Percentiles rank a stretch among this genome's conserved stretches.
Conservation (phyloP, 106 monocot genomes). For the Dendrobium officinale region DNA sequence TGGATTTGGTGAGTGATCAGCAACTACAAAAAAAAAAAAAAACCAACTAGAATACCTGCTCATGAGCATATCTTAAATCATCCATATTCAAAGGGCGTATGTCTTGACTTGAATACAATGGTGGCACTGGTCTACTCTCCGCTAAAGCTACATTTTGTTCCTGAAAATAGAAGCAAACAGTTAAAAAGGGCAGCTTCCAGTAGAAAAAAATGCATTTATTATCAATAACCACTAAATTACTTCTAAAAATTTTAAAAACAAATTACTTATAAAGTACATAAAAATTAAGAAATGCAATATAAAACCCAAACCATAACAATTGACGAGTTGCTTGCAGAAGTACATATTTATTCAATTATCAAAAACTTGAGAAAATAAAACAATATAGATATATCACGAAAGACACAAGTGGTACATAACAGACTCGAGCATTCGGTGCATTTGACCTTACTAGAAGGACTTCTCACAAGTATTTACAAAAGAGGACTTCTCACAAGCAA, state of each 20-base stretch:
- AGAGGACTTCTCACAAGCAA: neutral
- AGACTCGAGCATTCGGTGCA: neutral
- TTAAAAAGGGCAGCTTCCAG: neutral
- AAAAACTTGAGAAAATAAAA: neutral
- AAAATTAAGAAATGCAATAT: neutral
- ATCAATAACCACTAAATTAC: too few relatives aligned
- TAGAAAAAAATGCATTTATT: too few relatives aligned
- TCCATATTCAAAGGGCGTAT: conserved; percentile 45
- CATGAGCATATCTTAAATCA: conserved; percentile 63
- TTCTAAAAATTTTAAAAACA: neutral
- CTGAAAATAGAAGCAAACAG: conserved; percentile 14
- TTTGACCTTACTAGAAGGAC: neutral
- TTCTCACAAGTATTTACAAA: neutral
- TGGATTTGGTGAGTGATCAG: too few relatives aligned
- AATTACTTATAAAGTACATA: neutral
- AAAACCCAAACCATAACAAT: neutral
- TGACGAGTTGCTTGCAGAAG: neutral
- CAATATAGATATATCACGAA: neutral
- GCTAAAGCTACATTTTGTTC: conserved; percentile 33
- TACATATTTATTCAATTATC: neutral
- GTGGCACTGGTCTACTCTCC: conserved; percentile 38
- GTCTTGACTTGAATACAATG: conserved; percentile 37
- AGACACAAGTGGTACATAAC: neutral
- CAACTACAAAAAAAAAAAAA: neutral
- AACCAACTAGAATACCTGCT: conserved; percentile 27